A percentile compares a stretch with the other conserved stretches of the same genome.
phyloP scores from a whole-genome alignment of 2,329 filamentous ascomycete species.

The Clonostachys rhizophaga region DNA sequence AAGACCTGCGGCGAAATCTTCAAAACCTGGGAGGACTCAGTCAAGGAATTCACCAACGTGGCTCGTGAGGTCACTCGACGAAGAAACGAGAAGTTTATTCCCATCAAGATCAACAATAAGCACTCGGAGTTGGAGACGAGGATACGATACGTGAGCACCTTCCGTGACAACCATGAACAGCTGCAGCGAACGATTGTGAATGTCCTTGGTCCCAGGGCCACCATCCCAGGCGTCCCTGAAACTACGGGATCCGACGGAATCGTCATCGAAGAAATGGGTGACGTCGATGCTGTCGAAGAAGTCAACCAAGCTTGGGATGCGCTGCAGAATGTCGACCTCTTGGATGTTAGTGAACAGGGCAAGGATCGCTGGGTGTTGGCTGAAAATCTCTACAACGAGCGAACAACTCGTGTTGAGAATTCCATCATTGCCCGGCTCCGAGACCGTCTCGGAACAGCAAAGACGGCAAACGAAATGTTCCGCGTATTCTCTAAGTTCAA shows the following conservation, averaged over 20 bases:
- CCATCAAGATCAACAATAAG: constrained; percentile 88
- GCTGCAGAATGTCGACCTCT: constrained; percentile 87
- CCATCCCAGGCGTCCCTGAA: constrained; percentile 47
- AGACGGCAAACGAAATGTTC: constrained; percentile 99
- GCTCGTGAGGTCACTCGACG: constrained; percentile 91
- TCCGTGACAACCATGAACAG: constrained; percentile 96
- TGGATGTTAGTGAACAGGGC: constrained; percentile 87
- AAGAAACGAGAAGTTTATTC: constrained; percentile 96
- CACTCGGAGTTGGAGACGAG: constrained; percentile 87
- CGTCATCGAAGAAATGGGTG: constrained; percentile 89
- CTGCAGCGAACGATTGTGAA: constrained; percentile 94
- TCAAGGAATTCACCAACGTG: constrained; percentile 97
- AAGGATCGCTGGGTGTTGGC: constrained; percentile 90
- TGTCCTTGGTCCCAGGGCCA: constrained; percentile 77
- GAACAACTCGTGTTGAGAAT: constrained; percentile 95
- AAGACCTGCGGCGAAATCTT: constrained; percentile 80
- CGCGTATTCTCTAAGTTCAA: constrained; percentile 99
- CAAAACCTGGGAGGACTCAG: constrained; percentile 87
- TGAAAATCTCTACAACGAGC: constrained; percentile 94
- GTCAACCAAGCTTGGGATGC: constrained; percentile 93
- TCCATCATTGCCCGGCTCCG: constrained; percentile 94
- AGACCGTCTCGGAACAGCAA: constrained; percentile 89
- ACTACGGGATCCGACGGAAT: constrained; percentile 53
- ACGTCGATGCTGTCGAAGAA: constrained; percentile 95
- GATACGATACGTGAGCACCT: constrained; percentile 89